Evolutionary conservation across 805 yeast genomes (phyloP), one percentile per base, ranked within the genome.

Genomic region (Kurtzmaniella fragi): DNA sequence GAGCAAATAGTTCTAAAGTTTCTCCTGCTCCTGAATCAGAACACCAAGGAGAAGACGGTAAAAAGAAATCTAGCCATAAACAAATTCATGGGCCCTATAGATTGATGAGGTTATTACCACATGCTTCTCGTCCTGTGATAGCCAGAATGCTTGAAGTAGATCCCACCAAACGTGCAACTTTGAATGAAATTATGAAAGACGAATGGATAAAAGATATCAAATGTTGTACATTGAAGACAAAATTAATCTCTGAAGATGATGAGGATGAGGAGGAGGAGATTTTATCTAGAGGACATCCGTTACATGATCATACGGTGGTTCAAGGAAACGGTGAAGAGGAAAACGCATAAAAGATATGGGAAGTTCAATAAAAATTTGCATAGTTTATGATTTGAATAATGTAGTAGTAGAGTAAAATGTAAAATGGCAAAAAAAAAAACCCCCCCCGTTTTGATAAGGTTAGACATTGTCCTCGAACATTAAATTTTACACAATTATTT

Each of bases 21-120:
- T 31, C 32, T 14, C 31, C 37, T 8, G 40, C 41, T 13, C 29
- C 32, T 16, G 42, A 43, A 28, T 47, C 40, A 14, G 51, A 53
- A 29, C 50, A 43, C 5, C 41, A 40, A 12, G 42, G 41, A 20
- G 43, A 29, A 25, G 44, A 32, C 10, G 48, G 55, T 37, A 64
- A 64, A 43, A 68, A 71, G 46, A 49, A 65, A 28, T 34, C 59
- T n/a, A 48, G 50, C 25, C 73, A 67, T 49, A 77, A 76, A 48
- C 81, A 79, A 45, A 78, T 84, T 17, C 89, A 84, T 52, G 95
- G 95, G 5, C 91, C 93, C 9, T 85, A 85, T 61, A 70, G 95
- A 55, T 64, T 85, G 47, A 77, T 85, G 82, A 75, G 95, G 61
- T 64, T 85, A 37, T 62, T 85, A 28, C 95, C 95, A 4, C 95